Evolutionary conservation across 1,139 yeast species (phyloP).

Genomic region (Saccharomyces hybrid): DNA sequence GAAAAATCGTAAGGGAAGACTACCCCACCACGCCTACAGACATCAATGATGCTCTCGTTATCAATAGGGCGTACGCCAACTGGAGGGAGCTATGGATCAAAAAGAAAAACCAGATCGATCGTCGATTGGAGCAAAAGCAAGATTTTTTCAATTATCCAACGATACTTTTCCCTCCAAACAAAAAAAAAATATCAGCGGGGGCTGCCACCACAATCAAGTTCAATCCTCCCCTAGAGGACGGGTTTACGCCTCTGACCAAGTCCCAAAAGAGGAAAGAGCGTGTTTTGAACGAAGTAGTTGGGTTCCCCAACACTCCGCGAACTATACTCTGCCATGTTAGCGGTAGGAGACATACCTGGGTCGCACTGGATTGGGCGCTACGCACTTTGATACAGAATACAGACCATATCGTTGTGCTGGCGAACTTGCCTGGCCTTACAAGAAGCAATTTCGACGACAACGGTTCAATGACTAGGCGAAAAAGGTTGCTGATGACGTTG

Average conservation of each 20-base stretch:
- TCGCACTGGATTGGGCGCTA: conserved; percentile 63
- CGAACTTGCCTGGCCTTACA: conserved; percentile 36
- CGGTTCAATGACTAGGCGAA: not conserved
- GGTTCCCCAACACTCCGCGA: conserved; percentile 37
- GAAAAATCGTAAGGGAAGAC: conserved; percentile 28
- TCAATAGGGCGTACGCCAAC: conserved; percentile 19
- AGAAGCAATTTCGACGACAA: not conserved
- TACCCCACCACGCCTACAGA: conserved; percentile 31
- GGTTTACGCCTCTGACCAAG: conserved; percentile 14
- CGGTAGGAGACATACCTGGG: conserved; percentile 75
- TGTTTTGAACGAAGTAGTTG: conserved; percentile 18
- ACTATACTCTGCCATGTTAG: conserved; percentile 56
- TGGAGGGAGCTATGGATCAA: conserved; percentile 22
- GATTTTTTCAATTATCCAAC: conserved; percentile 18
- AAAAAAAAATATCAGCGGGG: not conserved
- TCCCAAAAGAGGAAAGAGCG: conserved; percentile 19
- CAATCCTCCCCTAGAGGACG: conserved; percentile 10
- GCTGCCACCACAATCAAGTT: not conserved
- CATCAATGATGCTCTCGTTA: conserved; percentile 25
- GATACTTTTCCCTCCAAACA: conserved; percentile 14
- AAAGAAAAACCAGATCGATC: conserved; percentile 14
- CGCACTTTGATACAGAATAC: conserved; percentile 48
- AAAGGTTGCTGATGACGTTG: not conserved
- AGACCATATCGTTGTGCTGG: conserved; percentile 51
- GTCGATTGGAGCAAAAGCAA: conserved; percentile 9